phyloP scores from a whole-genome alignment of 164 flowering plant species.

The Amborella trichopoda region DNA sequence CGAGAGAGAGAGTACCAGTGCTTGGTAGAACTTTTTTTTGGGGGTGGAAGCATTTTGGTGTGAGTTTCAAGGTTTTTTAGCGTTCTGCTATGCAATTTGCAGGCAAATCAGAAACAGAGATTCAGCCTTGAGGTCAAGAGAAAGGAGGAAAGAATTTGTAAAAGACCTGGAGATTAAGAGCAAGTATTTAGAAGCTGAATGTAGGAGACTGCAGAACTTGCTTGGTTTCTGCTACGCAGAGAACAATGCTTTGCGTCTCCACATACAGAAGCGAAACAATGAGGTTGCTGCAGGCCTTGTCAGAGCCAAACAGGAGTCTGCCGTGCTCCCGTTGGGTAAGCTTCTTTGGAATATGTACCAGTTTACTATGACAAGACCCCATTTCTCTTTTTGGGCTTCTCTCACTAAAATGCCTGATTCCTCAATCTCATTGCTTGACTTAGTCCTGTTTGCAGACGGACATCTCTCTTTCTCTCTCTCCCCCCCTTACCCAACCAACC shows the following conservation, averaged over 20 bases:
- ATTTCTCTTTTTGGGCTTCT: too few species aligned
- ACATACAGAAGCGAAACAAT: slow-evolving; percentile 28
- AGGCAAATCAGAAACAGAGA: slow-evolving; percentile 90
- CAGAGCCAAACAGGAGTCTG: slow-evolving; percentile 97
- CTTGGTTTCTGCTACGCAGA: slow-evolving; percentile 62
- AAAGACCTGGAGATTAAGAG: slow-evolving; percentile 82
- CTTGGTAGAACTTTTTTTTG: neutral
- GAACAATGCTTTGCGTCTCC: slow-evolving; percentile 62
- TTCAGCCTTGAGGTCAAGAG: slow-evolving; percentile 85
- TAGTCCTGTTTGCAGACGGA: too few species aligned
- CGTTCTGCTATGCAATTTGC: slow-evolving; percentile 9
- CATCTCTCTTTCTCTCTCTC: too few species aligned
- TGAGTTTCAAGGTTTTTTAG: neutral
- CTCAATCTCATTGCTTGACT: too few species aligned
- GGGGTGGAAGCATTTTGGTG: neutral
- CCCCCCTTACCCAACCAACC: too few species aligned
- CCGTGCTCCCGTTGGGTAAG: slow-evolving; percentile 98
- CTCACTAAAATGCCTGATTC: too few species aligned
- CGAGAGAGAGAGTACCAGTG: neutral
- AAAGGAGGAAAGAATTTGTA: slow-evolving; percentile 79
- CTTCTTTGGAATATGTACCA: too few species aligned
- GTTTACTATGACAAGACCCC: too few species aligned
- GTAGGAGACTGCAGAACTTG: slow-evolving; percentile 54
- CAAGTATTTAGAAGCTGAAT: slow-evolving; percentile 65
- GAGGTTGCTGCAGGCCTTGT: slow-evolving; percentile 31